These are phyloP conservation scores for Turnera subulata DNA, from an alignment of 345 rosid genomes.

Conservation along the genomic window DNA sequence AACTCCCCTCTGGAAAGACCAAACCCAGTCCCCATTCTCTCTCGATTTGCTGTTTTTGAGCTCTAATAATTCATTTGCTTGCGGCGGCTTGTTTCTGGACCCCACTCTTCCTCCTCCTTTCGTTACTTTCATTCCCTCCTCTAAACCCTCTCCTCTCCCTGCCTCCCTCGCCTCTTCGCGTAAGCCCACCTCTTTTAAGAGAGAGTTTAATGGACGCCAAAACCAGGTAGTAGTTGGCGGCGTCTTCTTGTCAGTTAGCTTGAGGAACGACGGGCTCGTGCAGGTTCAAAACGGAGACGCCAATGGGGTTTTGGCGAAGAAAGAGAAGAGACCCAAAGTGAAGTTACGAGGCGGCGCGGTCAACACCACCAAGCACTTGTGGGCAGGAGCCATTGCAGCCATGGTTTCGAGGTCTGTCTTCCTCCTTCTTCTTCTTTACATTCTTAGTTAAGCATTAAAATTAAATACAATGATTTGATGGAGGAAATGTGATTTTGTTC, in stretches of 20 bases:
- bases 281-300: conserved; percentile 24
- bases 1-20: conserved; percentile 16
- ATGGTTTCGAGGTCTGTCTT: conserved; percentile 62
- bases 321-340: conserved; percentile 21
- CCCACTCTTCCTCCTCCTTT: conserved; percentile 40
- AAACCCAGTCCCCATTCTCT: conserved; percentile 2
- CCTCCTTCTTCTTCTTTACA: neutral
- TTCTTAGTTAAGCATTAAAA: neutral
- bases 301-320: conserved; percentile 10
- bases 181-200: neutral
- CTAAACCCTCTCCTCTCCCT: conserved; percentile 6
- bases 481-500: neutral
- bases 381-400: conserved; percentile 83
- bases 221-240: conserved; percentile 10
- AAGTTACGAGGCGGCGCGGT: conserved; percentile 29
- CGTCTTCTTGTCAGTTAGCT: conserved; percentile 45
- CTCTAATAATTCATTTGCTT: neutral
- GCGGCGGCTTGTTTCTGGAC: conserved; percentile 64
- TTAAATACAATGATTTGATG: neutral
- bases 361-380: conserved; percentile 59
- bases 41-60: conserved; percentile 1
- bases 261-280: conserved; percentile 34
- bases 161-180: too few relatives aligned
- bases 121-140: conserved; percentile 20
- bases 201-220: conserved; percentile 8